Evolutionary conservation across 306 rosid genomes (phyloP), one percentile per base, ranked within the genome.

Genomic region (Vigna trinervia): DNA sequence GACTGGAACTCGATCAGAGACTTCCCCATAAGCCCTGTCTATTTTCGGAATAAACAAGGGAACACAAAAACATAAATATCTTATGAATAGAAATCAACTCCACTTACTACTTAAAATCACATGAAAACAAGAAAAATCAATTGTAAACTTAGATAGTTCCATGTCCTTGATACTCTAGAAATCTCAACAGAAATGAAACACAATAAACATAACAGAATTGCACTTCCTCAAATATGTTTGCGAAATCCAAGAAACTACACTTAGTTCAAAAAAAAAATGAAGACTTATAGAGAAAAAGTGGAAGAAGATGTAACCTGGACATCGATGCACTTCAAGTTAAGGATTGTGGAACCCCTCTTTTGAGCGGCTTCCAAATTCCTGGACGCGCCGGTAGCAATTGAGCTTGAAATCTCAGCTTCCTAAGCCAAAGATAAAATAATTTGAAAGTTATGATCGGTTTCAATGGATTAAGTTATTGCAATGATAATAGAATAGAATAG

Each of bases 1-100:
- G 97, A 92, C 69, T 89, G 96, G 65, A 95, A 85, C 78, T 95
- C 98, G 11, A 95, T 87, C 78, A 95, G 88, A 59, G 93, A 89
- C 86, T 95, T 92, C 30, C 98, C 98, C 98, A 95, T 95, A 23
- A 95, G 91, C 56, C 97, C 98, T 64, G 96, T 78, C 98, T 95
- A 82, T 69, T 68, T 50, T 76, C 89, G 81, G 30, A 84, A 69
- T n/a, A 69, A 83, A 64, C 34, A 71, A 54, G 23, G 58, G 34
- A 12, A 36, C 15, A 34, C 53, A 71, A 63, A 30, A 17, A 56
- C 30, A 81, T 80, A 69, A 81, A 69, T 69, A 78, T 57, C 47
- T 51, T 45, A 79, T 36, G 79, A 57, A 23, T 34, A 46, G 6
- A 78, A 41, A 56, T 78, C 78, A 48, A 72, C 47, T 36, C 19